Evolutionary conservation across 73 alveolate species (phyloP), one percentile per base, ranked within the genome.

Genomic region (Durusdinium trenchii): DNA sequence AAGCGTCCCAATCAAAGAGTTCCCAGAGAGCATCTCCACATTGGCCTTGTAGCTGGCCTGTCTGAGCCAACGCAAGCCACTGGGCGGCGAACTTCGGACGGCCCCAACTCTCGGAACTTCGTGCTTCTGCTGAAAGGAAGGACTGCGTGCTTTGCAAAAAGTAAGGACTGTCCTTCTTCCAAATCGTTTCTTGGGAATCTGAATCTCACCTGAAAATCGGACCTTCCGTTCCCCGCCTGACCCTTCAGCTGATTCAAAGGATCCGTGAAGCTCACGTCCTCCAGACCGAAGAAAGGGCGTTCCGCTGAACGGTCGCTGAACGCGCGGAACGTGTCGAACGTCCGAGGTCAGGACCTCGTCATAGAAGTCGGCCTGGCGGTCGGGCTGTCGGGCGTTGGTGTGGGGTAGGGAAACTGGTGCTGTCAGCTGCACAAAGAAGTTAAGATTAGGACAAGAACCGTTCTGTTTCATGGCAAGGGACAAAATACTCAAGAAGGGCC

Each of bases 1-100:
- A 1, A 36, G 30, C 3, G 87, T 50, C 97, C 97, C 97, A 47
- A 91, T 76, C 2, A 91, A 14, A 76, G 86, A 61, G 43, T 91
- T 76, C 28, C 97, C 97, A 3, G 97, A 91, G 50, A 91, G 84
- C 97, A 91, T 91, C 64, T 91, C 97, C 12, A 91, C 97, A n/a
- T 91, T 91, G 0, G 97, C 97, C 81, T 54, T 91, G 97, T 91
- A 91, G 83, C 97, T 91, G 7, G 51, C 97, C 97, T 91, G 16
- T 52, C 75, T 32, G 60, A 5, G 30, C 18, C 45, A 43, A 43
- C 46, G 9, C 40, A 7, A 16, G 62, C 7, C 57, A 43, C 5
- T 3, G 36, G 32, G 12, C 36, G 6, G 83, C 9, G 38, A 6
- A 76, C 45, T n/a, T 36, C 86, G 45, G 45, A 76, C 16, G 45